phyloP scores from a whole-genome alignment of 176 grass and related monocot species.

The Microstegium vimineum region DNA sequence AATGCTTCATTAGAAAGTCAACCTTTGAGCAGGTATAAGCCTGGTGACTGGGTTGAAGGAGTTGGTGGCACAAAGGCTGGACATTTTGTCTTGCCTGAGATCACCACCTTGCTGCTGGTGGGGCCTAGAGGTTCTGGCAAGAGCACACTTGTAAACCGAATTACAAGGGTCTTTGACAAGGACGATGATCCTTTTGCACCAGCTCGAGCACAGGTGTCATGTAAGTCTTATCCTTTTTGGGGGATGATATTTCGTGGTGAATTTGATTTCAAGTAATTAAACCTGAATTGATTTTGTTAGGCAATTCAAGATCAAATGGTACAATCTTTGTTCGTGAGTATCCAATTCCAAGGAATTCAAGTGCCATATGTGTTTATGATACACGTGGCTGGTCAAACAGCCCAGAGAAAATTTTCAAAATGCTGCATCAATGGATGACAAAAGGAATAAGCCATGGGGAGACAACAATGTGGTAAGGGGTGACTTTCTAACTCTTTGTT shows the following conservation, averaged over 20 bases:
- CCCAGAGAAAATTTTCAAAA: slow-evolving; percentile 42
- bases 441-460: slow-evolving; percentile 60
- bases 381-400: slow-evolving; percentile 44
- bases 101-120: slow-evolving; percentile 62
- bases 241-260: not conserved
- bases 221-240: slow-evolving; percentile 37
- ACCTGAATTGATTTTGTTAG: slow-evolving; percentile 13
- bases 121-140: slow-evolving; percentile 79
- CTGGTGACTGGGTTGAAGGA: slow-evolving; percentile 65
- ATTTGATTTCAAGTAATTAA: slow-evolving; percentile 5
- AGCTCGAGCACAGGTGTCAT: slow-evolving; percentile 36
- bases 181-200: slow-evolving; percentile 38
- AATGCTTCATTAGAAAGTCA: not conserved
- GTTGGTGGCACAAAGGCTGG: slow-evolving; percentile 27
- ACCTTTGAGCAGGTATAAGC: slow-evolving; percentile 52
- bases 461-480: slow-evolving; percentile 44
- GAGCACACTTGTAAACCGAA: slow-evolving; percentile 65
- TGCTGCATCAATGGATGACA: slow-evolving; percentile 59
- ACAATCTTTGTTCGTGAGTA: slow-evolving; percentile 54
- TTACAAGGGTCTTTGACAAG: slow-evolving; percentile 65
- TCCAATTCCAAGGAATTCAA: slow-evolving; percentile 61
- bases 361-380: slow-evolving; percentile 74
- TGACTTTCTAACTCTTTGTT: not conserved
- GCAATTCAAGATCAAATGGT: slow-evolving; percentile 42
- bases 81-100: slow-evolving; percentile 59